phyloP scores from a whole-genome alignment of 306 rosid species.

The Luffa aegyptiaca region DNA sequence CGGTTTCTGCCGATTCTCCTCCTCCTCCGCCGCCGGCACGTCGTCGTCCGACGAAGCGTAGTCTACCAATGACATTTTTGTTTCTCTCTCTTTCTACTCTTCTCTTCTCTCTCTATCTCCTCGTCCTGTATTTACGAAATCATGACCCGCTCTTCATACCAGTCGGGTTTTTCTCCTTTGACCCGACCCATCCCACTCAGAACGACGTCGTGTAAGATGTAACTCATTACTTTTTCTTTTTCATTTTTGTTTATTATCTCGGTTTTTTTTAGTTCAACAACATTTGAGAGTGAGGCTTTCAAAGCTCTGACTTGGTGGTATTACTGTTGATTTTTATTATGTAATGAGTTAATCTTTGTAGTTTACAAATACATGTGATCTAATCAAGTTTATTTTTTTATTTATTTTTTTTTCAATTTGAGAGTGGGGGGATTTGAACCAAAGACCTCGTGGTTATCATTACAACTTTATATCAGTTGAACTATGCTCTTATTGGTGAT shows the following conservation, averaged over 20 bases:
- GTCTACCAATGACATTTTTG: constrained; percentile 76
- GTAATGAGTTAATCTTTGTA: too few relatives aligned
- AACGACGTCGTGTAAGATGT: not conserved
- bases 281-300: too few relatives aligned
- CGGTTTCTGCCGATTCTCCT: constrained; percentile 19
- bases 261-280: too few relatives aligned
- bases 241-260: not conserved
- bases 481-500: too few relatives aligned
- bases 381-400: too few relatives aligned
- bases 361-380: too few relatives aligned
- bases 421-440: too few relatives aligned
- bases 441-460: too few relatives aligned
- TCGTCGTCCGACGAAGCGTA: constrained; percentile 87
- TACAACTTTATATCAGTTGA: too few relatives aligned
- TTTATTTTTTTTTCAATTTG: too few relatives aligned
- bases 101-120: not conserved
- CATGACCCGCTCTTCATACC: not conserved
- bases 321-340: too few relatives aligned
- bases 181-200: not conserved
- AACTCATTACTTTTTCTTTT: not conserved
- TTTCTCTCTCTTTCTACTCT: not conserved
- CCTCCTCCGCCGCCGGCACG: constrained; percentile 29
- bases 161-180: not conserved
- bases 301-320: too few relatives aligned
- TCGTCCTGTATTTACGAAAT: not conserved